Base-by-base conservation (phyloP, 2,329 filamentous ascomycete genomes). In the Tolypocladium cylindrosporum region DNA sequence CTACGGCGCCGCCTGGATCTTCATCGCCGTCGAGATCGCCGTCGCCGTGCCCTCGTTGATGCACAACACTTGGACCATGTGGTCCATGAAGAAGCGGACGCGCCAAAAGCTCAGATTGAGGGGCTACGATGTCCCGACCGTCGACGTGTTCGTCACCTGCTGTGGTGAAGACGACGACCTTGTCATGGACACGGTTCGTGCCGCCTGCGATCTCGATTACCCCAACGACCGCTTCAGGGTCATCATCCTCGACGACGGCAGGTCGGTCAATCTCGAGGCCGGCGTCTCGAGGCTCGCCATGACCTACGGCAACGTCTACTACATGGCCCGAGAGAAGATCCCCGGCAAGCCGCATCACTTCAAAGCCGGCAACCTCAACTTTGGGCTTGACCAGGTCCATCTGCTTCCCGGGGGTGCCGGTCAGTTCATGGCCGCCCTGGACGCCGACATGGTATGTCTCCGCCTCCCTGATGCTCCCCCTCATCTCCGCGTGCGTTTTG, bases 351-450 rank as follows among this genome's bases (percentile, higher is more conserved):
- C 78, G 1, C 75, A 82, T 63, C 79, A 83, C 65, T 86, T 83
- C 74, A 87, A 87, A 72, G 82, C 84, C 1, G 83, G 84, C 55
- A 87, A 87, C 65, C 72, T 87, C 56, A 86, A 85, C 69, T 80
- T 82, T 58, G 84, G 81, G 40, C 69, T 83, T 24, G 77, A 82
- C 19, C 74, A 77, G 57, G 74, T 77, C 5, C 72, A 74, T 19
- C 65, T 70, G n/a, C 69, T 85, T 39, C 79, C 80, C 1, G 81
- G 80, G 21, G 82, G 82, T 31, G 74, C 79, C n/a, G 75, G 75
- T 45, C 75, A 81, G 63, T 86, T 76, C 67, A 80, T 86, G 66
- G 84, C 83, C n/a, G 80, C 81, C 43, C 72, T 88, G 40, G 85
- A 88, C 65, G 84, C 84, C 24, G 85, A 88, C 66, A 87, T 88